Conservation (phyloP, 2,329 filamentous ascomycete genomes). For the Paecilomyces variotii region DNA sequence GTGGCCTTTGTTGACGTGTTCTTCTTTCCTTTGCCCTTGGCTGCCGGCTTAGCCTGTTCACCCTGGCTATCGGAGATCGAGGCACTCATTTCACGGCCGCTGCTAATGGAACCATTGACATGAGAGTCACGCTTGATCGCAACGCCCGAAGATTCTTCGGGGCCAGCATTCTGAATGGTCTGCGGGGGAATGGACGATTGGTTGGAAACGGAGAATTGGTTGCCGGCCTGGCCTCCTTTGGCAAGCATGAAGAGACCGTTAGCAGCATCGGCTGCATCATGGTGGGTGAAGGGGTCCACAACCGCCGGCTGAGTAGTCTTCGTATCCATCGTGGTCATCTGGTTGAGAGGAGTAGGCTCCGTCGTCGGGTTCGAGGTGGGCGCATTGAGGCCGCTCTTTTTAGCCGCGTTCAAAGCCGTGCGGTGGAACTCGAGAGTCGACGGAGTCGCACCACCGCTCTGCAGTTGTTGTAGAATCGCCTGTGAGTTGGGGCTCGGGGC, state of each 20-base stretch:
- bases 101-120: slow-evolving; percentile 44
- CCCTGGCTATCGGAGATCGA: slow-evolving; percentile 67
- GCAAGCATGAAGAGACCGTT: slow-evolving; percentile 91
- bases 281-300: slow-evolving; percentile 68
- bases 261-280: slow-evolving; percentile 86
- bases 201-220: slow-evolving; percentile 46
- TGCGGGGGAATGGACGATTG: slow-evolving; percentile 45
- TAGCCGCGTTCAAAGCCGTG: slow-evolving; percentile 74
- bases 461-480: slow-evolving; percentile 69
- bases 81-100: slow-evolving; percentile 60
- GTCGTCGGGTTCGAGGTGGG: slow-evolving; percentile 36
- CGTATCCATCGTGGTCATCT: slow-evolving; percentile 35
- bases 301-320: slow-evolving; percentile 39
- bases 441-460: slow-evolving; percentile 77
- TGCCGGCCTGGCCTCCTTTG: slow-evolving; percentile 50
- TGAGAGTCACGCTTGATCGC: slow-evolving; percentile 35
- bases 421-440: slow-evolving; percentile 90
- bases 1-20: slow-evolving; percentile 42
- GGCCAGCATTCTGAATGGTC: slow-evolving; percentile 45
- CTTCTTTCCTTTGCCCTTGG: slow-evolving; percentile 64
- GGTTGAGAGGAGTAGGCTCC: slow-evolving; percentile 28
- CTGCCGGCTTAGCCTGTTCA: slow-evolving; percentile 55
- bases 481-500: slow-evolving; percentile 81
- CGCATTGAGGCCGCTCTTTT: slow-evolving; percentile 44
- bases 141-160: slow-evolving; percentile 42